Evolutionary conservation across 257 asterid genomes (phyloP).

Genomic region (Petunia axillaris): DNA sequence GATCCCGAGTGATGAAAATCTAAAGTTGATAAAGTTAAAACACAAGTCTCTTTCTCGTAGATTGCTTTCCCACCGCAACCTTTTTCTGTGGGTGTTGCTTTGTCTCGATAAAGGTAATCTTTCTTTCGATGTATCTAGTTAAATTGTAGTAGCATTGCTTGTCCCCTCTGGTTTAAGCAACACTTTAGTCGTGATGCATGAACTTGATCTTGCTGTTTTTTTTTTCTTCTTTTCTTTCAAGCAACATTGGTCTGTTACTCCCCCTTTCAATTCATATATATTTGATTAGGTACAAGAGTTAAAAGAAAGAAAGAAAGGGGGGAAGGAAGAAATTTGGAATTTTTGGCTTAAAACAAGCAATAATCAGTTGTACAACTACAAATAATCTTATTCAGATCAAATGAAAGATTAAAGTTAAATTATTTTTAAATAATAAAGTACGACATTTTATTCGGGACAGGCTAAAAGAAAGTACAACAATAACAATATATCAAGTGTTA

Average conservation of each 20-base stretch:
- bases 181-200: constrained; percentile 12
- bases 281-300: too few relatives aligned
- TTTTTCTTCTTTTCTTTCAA: neutral
- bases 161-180: constrained; percentile 19
- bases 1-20: constrained; percentile 15
- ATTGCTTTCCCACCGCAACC: constrained; percentile 33
- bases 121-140: neutral
- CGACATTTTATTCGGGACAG: too few relatives aligned
- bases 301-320: too few relatives aligned
- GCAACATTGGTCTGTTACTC: neutral
- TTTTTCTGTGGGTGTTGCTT: constrained; percentile 9
- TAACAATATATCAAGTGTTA: too few relatives aligned
- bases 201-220: constrained; percentile 19
- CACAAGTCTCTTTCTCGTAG: constrained; percentile 23
- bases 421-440: too few relatives aligned
- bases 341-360: too few relatives aligned
- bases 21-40: constrained; percentile 5
- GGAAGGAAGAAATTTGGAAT: too few relatives aligned
- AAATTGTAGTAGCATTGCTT: neutral
- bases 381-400: too few relatives aligned
- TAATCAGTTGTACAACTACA: too few relatives aligned
- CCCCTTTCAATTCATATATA: too few relatives aligned
- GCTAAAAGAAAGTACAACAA: too few relatives aligned
- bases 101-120: neutral
- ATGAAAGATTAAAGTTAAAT: too few relatives aligned